Evolutionary conservation across 2,329 filamentous ascomycete species (phyloP).

Genomic region (Sclerotinia subarctica): DNA sequence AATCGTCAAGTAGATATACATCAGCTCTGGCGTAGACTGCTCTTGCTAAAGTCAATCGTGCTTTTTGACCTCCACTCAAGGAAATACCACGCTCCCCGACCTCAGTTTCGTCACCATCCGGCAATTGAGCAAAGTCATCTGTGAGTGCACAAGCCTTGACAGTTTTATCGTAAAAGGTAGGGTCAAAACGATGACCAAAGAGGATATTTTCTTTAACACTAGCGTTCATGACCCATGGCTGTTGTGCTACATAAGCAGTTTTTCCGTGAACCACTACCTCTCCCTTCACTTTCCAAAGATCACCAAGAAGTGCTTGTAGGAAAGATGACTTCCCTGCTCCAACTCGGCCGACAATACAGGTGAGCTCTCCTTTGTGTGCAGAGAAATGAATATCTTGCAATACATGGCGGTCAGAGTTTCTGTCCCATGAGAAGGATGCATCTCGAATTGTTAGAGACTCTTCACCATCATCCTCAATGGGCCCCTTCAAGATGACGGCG

Average conservation of each 20-base stretch:
- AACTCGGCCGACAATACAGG: conserved; percentile 91
- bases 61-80: conserved; percentile 92
- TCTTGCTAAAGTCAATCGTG: conserved; percentile 83
- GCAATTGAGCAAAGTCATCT: conserved; percentile 88
- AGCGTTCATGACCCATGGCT: conserved; percentile 96
- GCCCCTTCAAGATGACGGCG: conserved; percentile 67
- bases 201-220: conserved; percentile 96
- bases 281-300: conserved; percentile 85
- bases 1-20: conserved; percentile 90
- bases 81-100: conserved; percentile 97
- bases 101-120: conserved; percentile 93
- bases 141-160: conserved; percentile 85
- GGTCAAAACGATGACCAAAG: conserved; percentile 92
- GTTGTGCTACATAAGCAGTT: conserved; percentile 88
- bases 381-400: conserved; percentile 84
- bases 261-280: conserved; percentile 78
- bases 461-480: conserved; percentile 74
- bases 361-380: conserved; percentile 88
- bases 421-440: conserved; percentile 93
- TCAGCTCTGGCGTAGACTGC: conserved; percentile 97
- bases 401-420: conserved; percentile 66
- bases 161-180: conserved; percentile 90
- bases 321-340: conserved; percentile 93
- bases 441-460: conserved; percentile 81
- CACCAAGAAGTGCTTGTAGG: conserved; percentile 81